These are phyloP conservation scores for Pseudogymnoascus sp. DNA, from an alignment of 2,329 filamentous ascomycete species.

Conservation along the genomic window DNA sequence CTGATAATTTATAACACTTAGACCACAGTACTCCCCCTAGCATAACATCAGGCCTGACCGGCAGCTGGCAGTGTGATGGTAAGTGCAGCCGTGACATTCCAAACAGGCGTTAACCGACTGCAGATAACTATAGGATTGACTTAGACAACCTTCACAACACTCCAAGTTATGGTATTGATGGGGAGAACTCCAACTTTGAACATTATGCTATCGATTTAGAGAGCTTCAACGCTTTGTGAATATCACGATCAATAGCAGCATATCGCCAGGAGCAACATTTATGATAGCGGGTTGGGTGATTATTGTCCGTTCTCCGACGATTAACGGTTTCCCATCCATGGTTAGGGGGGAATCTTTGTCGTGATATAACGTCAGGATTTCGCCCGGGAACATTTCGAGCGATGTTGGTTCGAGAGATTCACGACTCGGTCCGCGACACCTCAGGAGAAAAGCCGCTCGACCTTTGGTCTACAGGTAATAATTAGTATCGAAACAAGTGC, in stretches of 20 bases:
- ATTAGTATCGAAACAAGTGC: constrained; percentile 9
- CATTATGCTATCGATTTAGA: neutral
- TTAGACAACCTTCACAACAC: neutral
- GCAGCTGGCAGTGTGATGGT: neutral
- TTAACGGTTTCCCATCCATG: constrained; percentile 8
- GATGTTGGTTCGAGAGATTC: constrained; percentile 6
- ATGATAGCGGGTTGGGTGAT: neutral
- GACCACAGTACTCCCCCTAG: neutral
- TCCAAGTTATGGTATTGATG: neutral
- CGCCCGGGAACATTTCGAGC: constrained; percentile 6
- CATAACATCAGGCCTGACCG: neutral
- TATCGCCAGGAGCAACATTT: constrained; percentile 3
- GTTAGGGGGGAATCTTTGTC: neutral
- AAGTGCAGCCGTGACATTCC: neutral
- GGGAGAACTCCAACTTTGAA: neutral
- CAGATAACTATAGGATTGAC: neutral
- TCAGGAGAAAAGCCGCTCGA: constrained; percentile 8
- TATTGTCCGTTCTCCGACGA: constrained; percentile 5
- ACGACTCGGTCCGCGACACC: constrained; percentile 1
- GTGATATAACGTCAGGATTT: constrained; percentile 7
- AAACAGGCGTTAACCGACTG: neutral
- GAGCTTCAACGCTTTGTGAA: neutral
- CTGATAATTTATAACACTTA: neutral
- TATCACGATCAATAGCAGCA: neutral
- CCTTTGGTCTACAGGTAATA: constrained; percentile 5